Evolutionary conservation across 257 asterid genomes (phyloP).

Genomic region (Agastache rugosa): DNA sequence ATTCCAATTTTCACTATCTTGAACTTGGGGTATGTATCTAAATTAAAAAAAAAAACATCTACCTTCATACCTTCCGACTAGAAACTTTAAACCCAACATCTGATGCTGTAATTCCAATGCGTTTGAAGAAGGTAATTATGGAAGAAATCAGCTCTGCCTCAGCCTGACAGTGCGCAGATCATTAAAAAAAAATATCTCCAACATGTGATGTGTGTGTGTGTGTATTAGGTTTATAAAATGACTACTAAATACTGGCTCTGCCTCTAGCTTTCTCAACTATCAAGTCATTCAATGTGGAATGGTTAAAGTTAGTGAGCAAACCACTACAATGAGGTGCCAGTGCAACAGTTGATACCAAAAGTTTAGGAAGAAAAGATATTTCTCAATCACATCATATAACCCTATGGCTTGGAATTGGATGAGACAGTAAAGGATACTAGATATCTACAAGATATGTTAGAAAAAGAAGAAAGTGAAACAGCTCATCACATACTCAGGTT

Average conservation of each 20-base stretch:
- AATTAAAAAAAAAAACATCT: constrained; percentile 5
- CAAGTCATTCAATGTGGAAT: neutral
- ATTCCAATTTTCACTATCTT: neutral
- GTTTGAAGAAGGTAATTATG: constrained; percentile 89
- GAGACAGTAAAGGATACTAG: neutral
- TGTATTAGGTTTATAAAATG: neutral
- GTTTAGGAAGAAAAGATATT: neutral
- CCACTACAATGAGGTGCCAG: neutral
- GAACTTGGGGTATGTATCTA: constrained; percentile 7
- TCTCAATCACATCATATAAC: neutral
- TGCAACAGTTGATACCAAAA: neutral
- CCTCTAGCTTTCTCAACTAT: neutral
- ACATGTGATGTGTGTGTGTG: neutral
- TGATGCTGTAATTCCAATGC: constrained; percentile 89
- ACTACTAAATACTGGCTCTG: neutral
- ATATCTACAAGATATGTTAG: too few relatives aligned
- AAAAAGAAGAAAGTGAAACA: too few relatives aligned
- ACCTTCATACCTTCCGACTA: constrained; percentile 78
- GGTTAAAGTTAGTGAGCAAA: neutral
- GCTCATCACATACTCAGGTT: too few relatives aligned
- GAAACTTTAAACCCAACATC: constrained; percentile 97
- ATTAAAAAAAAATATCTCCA: constrained; percentile 26
- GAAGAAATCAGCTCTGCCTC: constrained; percentile 96
- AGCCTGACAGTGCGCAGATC: constrained; percentile 58
- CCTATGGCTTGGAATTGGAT: neutral